Conservation (phyloP, 2,329 filamentous ascomycete genomes). For the Sclerotinia borealis region DNA sequence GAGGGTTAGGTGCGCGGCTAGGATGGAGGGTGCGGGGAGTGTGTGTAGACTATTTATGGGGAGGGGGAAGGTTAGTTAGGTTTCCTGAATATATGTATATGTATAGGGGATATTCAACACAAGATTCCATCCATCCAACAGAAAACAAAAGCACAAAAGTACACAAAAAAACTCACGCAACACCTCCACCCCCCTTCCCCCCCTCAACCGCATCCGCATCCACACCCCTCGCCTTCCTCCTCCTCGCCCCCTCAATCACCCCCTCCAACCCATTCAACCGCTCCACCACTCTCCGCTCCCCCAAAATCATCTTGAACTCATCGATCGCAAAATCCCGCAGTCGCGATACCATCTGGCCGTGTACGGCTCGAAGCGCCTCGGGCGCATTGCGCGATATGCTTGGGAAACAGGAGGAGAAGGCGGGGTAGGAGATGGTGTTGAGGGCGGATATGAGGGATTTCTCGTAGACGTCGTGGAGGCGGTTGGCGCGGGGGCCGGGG, state of each 20-base stretch:
- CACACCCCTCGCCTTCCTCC: slow-evolving; percentile 16
- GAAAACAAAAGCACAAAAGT: too few relatives aligned
- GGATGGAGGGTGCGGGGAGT: slow-evolving; percentile 46
- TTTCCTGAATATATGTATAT: not conserved
- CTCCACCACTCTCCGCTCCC: slow-evolving; percentile 46
- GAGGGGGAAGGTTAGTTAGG: not conserved
- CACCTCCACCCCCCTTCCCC: not conserved
- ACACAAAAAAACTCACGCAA: slow-evolving; percentile 11
- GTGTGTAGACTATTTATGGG: slow-evolving; percentile 49
- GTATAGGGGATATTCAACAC: not conserved
- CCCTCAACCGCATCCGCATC: slow-evolving; percentile 9
- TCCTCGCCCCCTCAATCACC: slow-evolving; percentile 46
- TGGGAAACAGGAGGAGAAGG: slow-evolving; percentile 56
- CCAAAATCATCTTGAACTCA: slow-evolving; percentile 52
- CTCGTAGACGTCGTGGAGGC: slow-evolving; percentile 49
- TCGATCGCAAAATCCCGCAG: slow-evolving; percentile 49
- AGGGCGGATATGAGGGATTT: slow-evolving; percentile 49
- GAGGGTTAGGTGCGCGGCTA: slow-evolving; percentile 50
- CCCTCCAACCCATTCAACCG: slow-evolving; percentile 54
- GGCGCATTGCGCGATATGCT: slow-evolving; percentile 49
- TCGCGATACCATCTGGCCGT: slow-evolving; percentile 52
- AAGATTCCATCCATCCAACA: too few relatives aligned
- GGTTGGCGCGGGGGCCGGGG: slow-evolving; percentile 51
- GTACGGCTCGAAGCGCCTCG: slow-evolving; percentile 47
- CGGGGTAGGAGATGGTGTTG: slow-evolving; percentile 48